Percentiles rank a stretch among this genome's conserved stretches.
These are phyloP conservation scores for Pythium folliculosum DNA, from an alignment of 352 stramenopile genomes.

Conservation along the genomic window DNA sequence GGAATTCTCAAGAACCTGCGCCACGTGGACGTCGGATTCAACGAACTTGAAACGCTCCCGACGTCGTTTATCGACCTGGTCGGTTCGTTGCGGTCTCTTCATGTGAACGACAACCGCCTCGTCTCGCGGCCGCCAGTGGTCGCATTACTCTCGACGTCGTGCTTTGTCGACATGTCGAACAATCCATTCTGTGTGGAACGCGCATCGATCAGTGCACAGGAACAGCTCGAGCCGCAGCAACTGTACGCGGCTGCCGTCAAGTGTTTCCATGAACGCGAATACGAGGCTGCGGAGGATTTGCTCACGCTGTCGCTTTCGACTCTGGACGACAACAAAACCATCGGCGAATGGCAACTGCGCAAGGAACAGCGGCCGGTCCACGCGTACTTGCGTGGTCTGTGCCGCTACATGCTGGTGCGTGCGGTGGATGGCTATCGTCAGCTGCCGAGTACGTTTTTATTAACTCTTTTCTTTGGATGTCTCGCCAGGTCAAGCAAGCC, in stretches of 20 bases:
- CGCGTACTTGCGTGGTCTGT: conserved; percentile 44
- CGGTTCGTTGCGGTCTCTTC: conserved; percentile 38
- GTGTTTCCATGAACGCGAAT: conserved; percentile 36
- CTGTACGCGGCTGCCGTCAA: conserved; percentile 32
- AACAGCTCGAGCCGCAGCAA: conserved; percentile 13
- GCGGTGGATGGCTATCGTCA: background rate
- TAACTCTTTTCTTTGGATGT: no score
- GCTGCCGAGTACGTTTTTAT: no score
- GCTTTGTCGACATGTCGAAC: conserved; percentile 61
- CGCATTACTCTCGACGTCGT: conserved; percentile 20
- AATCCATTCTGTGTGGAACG: conserved; percentile 58
- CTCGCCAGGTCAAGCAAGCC: conserved; percentile 22
- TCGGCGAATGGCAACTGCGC: conserved; percentile 24
- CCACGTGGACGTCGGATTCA: conserved; percentile 51
- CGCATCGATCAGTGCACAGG: background rate
- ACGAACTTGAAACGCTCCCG: conserved; percentile 45
- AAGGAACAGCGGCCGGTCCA: conserved; percentile 32
- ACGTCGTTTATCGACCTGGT: conserved; percentile 48
- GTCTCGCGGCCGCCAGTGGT: conserved; percentile 32
- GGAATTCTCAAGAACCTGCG: conserved; percentile 38
- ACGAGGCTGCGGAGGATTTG: conserved; percentile 30
- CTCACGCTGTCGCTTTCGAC: conserved; percentile 35
- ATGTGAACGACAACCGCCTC: conserved; percentile 55
- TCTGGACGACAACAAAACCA: conserved; percentile 3
- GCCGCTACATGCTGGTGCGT: conserved; percentile 46